These are phyloP conservation scores for Oryza rufipogon DNA, from an alignment of 176 grass and related monocot species.

Conservation along the genomic window DNA sequence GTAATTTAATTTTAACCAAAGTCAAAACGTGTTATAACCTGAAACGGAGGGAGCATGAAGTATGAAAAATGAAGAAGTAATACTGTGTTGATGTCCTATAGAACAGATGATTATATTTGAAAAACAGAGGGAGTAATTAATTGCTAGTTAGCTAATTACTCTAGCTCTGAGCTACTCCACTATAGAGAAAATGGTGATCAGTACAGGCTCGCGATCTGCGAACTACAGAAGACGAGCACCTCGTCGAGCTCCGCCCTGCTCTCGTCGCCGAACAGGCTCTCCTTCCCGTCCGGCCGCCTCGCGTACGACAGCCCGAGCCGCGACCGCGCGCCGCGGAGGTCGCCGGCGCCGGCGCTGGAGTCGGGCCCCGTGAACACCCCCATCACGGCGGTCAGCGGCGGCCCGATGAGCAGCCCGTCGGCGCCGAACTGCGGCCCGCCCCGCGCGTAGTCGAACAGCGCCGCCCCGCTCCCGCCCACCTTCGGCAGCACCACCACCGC, in stretches of 20 bases:
- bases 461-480: constrained; percentile 85
- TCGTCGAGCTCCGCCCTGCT: constrained; percentile 52
- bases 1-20: too few species aligned
- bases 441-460: constrained; percentile 86
- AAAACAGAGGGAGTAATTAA: too few species aligned
- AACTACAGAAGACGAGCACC: constrained; percentile 89
- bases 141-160: too few species aligned
- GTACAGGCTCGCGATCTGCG: constrained; percentile 78
- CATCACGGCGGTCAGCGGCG: constrained; percentile 88
- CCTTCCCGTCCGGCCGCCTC: constrained; percentile 72
- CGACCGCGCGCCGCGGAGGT: constrained; percentile 73
- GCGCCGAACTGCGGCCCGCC: constrained; percentile 94
- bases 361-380: constrained; percentile 86
- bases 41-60: too few species aligned
- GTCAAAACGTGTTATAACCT: too few species aligned
- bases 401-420: constrained; percentile 86
- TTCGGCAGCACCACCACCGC: constrained; percentile 58
- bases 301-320: constrained; percentile 88
- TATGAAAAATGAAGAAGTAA: too few species aligned
- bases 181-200: constrained; percentile 15
- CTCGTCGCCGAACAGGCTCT: constrained; percentile 78
- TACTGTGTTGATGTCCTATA: too few species aligned
- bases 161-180: too few species aligned
- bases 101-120: too few species aligned
- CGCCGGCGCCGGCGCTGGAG: constrained; percentile 68